Conservation (phyloP, 2,329 filamentous ascomycete genomes). For the Pestalotiopsis fici region DNA sequence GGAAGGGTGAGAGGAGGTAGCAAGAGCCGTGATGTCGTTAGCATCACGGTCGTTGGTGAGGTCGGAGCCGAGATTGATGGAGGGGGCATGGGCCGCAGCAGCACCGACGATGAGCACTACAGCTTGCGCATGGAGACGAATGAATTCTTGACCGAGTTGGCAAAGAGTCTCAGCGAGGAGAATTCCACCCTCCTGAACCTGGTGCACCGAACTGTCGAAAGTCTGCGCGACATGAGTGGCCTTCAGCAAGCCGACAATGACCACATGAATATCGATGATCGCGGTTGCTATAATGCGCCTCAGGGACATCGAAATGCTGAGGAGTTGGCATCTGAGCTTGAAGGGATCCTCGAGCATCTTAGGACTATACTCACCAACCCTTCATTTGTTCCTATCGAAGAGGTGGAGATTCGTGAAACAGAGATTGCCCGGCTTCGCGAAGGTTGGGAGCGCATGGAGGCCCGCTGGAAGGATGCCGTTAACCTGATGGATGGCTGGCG, state of each 20-base stretch:
- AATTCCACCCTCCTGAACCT: slow-evolving; percentile 81
- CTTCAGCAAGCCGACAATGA: slow-evolving; percentile 35
- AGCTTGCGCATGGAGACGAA: slow-evolving; percentile 85
- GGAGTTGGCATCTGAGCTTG: slow-evolving; percentile 75
- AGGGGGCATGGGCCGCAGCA: slow-evolving; percentile 25
- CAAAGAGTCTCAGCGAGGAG: slow-evolving; percentile 83
- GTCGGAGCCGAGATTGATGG: slow-evolving; percentile 43
- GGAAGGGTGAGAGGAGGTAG: slow-evolving; percentile 61
- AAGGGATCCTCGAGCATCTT: slow-evolving; percentile 77
- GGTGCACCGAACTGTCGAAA: slow-evolving; percentile 70
- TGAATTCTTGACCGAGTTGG: slow-evolving; percentile 83
- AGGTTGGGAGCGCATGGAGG: slow-evolving; percentile 93
- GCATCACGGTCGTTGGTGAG: slow-evolving; percentile 59
- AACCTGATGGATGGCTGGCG: slow-evolving; percentile 92
- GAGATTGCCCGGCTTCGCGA: slow-evolving; percentile 82
- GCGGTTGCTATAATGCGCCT: slow-evolving; percentile 22
- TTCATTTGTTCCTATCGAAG: slow-evolving; percentile 92
- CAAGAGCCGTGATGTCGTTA: slow-evolving; percentile 55
- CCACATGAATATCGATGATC: slow-evolving; percentile 10
- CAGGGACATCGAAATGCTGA: slow-evolving; percentile 46
- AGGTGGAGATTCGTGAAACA: slow-evolving; percentile 88
- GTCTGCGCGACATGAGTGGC: slow-evolving; percentile 70
- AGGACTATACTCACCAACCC: slow-evolving; percentile 87
- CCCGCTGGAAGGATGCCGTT: slow-evolving; percentile 85
- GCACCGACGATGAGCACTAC: slow-evolving; percentile 55